These are phyloP conservation scores for Leptomonas pyrrhocoris DNA, from an alignment of 208 protist species.

Conservation along the genomic window DNA sequence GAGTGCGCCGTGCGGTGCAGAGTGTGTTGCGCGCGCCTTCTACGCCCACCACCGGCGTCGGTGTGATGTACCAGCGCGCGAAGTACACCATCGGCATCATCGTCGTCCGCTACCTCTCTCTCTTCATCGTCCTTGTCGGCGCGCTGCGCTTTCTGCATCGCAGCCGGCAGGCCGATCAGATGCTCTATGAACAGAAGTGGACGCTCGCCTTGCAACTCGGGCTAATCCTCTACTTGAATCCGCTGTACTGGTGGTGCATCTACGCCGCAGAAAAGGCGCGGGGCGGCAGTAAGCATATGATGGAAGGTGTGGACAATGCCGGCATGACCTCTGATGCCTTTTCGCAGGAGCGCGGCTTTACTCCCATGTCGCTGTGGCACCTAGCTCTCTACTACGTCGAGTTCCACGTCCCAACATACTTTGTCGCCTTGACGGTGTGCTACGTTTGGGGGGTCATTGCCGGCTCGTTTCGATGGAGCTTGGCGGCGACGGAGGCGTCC, in stretches of 20 bases:
- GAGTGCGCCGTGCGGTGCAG: background rate
- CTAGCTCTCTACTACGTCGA: conserved; percentile 53
- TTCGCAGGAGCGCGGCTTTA: background rate
- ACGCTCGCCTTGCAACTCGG: conserved; percentile 51
- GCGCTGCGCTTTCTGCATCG: conserved; percentile 60
- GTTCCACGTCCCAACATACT: conserved; percentile 78
- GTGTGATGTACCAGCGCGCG: conserved; percentile 67
- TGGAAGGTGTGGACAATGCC: background rate
- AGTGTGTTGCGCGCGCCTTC: background rate
- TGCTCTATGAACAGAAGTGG: conserved; percentile 71
- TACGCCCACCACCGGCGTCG: conserved; percentile 39
- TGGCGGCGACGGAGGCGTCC: background rate
- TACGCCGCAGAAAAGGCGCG: conserved; percentile 4
- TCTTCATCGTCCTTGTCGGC: conserved; percentile 49
- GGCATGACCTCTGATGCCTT: background rate
- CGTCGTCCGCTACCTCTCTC: conserved; percentile 63
- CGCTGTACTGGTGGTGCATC: conserved; percentile 67
- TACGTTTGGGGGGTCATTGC: conserved; percentile 69
- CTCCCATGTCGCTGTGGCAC: background rate
- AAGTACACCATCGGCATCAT: conserved; percentile 70
- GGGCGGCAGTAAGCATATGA: background rate
- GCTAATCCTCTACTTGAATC: conserved; percentile 69
- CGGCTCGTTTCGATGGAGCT: conserved; percentile 45
- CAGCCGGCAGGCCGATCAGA: conserved; percentile 19
- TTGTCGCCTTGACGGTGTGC: conserved; percentile 59